Base-by-base conservation (phyloP, 768 basidiomycete genomes). In the Lactarius trivialis region DNA sequence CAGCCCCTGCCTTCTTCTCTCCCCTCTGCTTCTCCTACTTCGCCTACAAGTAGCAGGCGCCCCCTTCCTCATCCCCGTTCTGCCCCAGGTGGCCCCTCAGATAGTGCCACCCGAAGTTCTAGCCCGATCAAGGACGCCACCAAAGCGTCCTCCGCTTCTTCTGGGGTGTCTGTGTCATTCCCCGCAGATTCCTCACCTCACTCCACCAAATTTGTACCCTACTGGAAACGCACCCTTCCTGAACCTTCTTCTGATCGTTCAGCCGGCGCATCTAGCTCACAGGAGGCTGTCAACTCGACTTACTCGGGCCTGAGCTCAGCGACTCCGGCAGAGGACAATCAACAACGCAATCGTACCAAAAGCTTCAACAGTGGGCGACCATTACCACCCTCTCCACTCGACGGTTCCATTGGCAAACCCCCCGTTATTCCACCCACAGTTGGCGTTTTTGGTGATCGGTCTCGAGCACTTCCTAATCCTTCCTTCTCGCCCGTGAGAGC, bases 221-320 rank as follows among this genome's bases (percentile, higher is more conserved):
- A 67, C 58, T 67, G 67, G 67, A 67, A 63, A 41, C 67, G 67
- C 19, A 63, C 61, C 21, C 58, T 67, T 37, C 67, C 67, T 7
- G 54, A 66, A 2, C 67, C 65, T 33, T 66, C 65, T 52, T 48
- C 56, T 1, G 65, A 61, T 17, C 62, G 62, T 17, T 50, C 37
- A 14, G 37, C 50, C 17, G 49, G 54, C 36, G 62, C 39, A 12
- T 51, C 65, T 32, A 43, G 53, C 28, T 58, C 58, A 45, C 57
- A 55, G 34, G 61, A 58, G 32, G 63, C 63, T 7, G 24, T 64
- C 30, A 64, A 11, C 26, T 19, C 63, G 24, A 37, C 33, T 32
- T 37, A 50, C 51, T 55, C 58, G 21, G 53, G 52, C 24, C 55
- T 45, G 1, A 34, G 45, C 30, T 41, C 62, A 1, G 21, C 56